Conservation (phyloP, 2,329 filamentous ascomycete species). For the Verticillium dahliae region DNA sequence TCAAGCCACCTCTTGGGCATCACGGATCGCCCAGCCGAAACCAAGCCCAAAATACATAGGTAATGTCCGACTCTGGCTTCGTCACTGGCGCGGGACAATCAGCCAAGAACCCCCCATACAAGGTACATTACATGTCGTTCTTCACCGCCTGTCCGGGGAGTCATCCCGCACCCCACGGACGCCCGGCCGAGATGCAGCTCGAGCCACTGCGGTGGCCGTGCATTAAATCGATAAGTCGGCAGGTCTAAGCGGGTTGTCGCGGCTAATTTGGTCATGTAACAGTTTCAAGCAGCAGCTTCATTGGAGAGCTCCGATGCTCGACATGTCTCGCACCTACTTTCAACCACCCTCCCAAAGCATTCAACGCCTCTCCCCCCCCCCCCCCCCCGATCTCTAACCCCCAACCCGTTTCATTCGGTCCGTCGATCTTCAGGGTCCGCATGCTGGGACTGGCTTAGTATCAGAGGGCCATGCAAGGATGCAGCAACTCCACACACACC, state of each 20-base stretch:
- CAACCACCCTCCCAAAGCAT: background rate
- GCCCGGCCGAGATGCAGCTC: background rate
- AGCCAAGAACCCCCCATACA: background rate
- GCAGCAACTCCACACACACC: background rate
- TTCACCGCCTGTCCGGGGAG: background rate
- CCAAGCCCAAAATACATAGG: background rate
- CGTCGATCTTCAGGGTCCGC: background rate
- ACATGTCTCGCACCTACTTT: background rate
- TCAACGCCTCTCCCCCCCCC: background rate
- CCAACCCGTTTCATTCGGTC: background rate
- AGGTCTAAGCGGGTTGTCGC: conserved; percentile 10
- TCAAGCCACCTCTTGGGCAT: background rate
- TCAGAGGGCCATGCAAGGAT: background rate
- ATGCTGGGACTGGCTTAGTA: background rate
- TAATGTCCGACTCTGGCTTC: background rate
- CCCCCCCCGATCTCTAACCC: background rate
- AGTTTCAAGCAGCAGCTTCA: conserved; percentile 5
- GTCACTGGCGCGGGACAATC: background rate
- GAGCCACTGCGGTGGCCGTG: background rate
- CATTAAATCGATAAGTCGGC: background rate
- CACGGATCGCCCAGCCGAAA: background rate
- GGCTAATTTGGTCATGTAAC: conserved; percentile 12
- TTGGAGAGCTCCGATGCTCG: conserved; percentile 5
- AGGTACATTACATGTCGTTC: background rate
- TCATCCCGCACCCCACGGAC: background rate